phyloP scores from a whole-genome alignment of 805 yeast genomes.

The Wickerhamiella azyma region DNA sequence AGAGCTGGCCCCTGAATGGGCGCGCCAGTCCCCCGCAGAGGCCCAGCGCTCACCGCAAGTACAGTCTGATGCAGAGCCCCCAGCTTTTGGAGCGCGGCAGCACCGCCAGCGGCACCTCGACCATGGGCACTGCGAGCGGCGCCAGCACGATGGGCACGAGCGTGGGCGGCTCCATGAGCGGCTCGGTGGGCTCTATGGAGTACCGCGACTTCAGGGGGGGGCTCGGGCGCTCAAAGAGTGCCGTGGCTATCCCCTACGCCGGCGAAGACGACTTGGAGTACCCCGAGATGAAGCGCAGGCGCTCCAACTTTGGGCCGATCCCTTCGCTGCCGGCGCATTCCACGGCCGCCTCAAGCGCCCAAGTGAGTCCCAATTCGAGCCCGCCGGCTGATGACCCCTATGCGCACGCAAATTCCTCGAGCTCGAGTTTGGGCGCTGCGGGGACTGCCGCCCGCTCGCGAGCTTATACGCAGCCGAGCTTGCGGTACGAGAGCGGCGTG shows the following conservation, averaged over 20 bases:
- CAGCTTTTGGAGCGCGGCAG: neutral
- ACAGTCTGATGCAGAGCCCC: slow-evolving; percentile 9
- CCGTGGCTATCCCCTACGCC: slow-evolving; percentile 7
- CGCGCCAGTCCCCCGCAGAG: neutral
- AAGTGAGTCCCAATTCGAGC: slow-evolving; percentile 5
- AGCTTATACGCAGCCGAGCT: slow-evolving; percentile 7
- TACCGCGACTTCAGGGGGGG: too few relatives aligned
- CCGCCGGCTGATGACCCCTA: slow-evolving; percentile 4
- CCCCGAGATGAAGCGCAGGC: slow-evolving; percentile 9
- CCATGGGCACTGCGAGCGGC: too few relatives aligned
- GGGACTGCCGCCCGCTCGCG: slow-evolving; percentile 4
- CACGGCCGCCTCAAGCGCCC: slow-evolving; percentile 4
- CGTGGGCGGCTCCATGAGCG: too few relatives aligned
- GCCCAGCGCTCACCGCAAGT: neutral
- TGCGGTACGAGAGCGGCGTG: slow-evolving; percentile 5
- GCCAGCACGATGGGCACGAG: too few relatives aligned
- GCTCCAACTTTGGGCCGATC: slow-evolving; percentile 5
- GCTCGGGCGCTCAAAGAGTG: neutral
- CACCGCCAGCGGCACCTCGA: neutral
- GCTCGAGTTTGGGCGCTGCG: slow-evolving; percentile 7
- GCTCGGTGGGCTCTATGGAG: too few relatives aligned
- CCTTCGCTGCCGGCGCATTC: neutral
- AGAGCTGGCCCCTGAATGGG: neutral
- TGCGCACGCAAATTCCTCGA: slow-evolving; percentile 1
- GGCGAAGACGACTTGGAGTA: neutral